phyloP scores from a whole-genome alignment of 2,329 filamentous ascomycete species.

The Fusarium sterilihyphosum region DNA sequence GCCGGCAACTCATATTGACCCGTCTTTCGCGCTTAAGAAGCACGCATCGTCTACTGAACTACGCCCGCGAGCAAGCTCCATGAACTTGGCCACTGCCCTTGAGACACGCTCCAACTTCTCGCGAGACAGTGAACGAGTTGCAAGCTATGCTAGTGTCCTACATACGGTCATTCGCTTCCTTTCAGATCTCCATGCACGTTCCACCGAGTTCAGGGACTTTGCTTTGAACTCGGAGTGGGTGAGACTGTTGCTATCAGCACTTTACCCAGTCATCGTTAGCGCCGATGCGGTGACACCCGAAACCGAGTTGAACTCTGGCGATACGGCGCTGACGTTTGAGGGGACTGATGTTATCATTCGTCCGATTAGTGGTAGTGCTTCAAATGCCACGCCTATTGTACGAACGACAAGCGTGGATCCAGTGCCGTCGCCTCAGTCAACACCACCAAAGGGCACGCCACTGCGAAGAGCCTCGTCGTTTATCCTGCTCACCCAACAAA shows the following conservation, averaged over 20 bases:
- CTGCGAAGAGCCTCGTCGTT: slow-evolving; percentile 89
- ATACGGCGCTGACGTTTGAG: slow-evolving; percentile 84
- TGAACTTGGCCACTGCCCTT: slow-evolving; percentile 72
- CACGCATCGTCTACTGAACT: slow-evolving; percentile 25
- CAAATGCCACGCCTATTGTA: slow-evolving; percentile 74
- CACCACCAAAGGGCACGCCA: slow-evolving; percentile 65
- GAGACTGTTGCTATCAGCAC: slow-evolving; percentile 77
- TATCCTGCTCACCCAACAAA: slow-evolving; percentile 81
- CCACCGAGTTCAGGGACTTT: slow-evolving; percentile 83
- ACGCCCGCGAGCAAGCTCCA: slow-evolving; percentile 65
- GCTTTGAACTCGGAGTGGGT: slow-evolving; percentile 82
- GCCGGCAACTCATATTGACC: slow-evolving; percentile 47
- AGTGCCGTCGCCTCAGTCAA: slow-evolving; percentile 58
- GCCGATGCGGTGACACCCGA: slow-evolving; percentile 85
- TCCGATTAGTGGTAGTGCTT: slow-evolving; percentile 67
- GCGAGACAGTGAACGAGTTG: slow-evolving; percentile 59
- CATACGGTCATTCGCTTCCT: slow-evolving; percentile 83
- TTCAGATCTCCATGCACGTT: slow-evolving; percentile 80
- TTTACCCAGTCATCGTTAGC: slow-evolving; percentile 90
- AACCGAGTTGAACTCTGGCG: slow-evolving; percentile 85
- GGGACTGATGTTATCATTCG: slow-evolving; percentile 86
- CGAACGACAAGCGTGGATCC: slow-evolving; percentile 71
- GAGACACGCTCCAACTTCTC: slow-evolving; percentile 54
- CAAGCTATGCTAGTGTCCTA: slow-evolving; percentile 70
- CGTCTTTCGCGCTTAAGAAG: slow-evolving; percentile 16